Evolutionary conservation across 176 grass and related monocot species (phyloP), one percentile per base, ranked within the genome.

Genomic region (Zoysia pacifica): DNA sequence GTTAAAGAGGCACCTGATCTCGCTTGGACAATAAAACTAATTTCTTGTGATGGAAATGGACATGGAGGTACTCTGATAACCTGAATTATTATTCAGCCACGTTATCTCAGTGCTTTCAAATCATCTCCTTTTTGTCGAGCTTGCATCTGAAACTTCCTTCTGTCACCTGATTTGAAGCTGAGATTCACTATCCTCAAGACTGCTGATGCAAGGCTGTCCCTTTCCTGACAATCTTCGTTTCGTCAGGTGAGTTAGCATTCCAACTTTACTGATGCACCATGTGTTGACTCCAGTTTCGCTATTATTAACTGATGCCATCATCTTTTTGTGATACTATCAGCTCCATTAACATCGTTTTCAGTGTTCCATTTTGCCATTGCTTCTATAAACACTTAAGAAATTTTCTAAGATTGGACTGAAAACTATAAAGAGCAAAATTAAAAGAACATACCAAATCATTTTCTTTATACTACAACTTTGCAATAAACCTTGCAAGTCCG

Each of bases 401-500:
- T 50, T 48, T 18, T 5, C 16, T 20, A 78, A 69, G 20, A 65
- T 28, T 48, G 19, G 36, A 49, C 16, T 4, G 20, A 58, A 64
- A 61, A 55, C 48, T 12, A 45, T 15, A 20, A 75, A 16, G 18
- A 11, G 28, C 15, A 62, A 42, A 58, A 7, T 59, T 61, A 53
- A 39, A 76, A 14, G 14, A 65, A 50, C 58, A 70, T 49, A 69
- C 45, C 51, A 70, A 59, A 56, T 5, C 48, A 76, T 60, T 77
- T 42, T 67, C 46, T 72, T 67, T 28, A n/a, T 47, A 85, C 65
- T 65, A 44, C 76, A 78, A 52, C 78, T 83, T 64, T 88, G 38
- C 59, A 77, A 53, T 67, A 78, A 78, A 45, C 83, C 61, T 82
- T 78, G 38, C 51, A 86, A 67, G 81, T 68, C 61, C 83, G 50